Evolutionary conservation across 176 grass and related monocot species (phyloP).

Genomic region (Phoenix dactylifera): DNA sequence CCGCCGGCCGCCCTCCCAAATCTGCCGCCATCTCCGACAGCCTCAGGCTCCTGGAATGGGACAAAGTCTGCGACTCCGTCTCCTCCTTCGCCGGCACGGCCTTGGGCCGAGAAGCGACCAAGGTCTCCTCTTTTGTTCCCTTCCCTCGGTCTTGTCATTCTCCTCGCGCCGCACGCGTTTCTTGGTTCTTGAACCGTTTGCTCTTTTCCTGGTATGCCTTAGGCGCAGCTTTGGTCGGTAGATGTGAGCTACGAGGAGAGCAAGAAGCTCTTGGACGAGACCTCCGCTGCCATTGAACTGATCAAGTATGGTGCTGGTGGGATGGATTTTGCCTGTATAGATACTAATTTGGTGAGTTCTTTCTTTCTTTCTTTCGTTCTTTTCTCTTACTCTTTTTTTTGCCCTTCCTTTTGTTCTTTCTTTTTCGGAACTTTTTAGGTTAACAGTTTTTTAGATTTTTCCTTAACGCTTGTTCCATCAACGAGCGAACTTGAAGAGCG

Average conservation of each 20-base stretch:
- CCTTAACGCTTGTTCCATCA: no score
- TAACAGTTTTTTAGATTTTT: no score
- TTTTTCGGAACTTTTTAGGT: no score
- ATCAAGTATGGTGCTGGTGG: slow-evolving; percentile 41
- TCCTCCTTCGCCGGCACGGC: slow-evolving; percentile 50
- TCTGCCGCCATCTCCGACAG: slow-evolving; percentile 28
- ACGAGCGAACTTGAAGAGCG: no score
- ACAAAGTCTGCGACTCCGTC: slow-evolving; percentile 54
- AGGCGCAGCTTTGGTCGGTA: slow-evolving; percentile 48
- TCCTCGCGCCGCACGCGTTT: background rate
- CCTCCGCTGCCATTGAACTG: slow-evolving; percentile 44
- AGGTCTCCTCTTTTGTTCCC: slow-evolving; percentile 13
- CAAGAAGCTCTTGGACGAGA: slow-evolving; percentile 46
- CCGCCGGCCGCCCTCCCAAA: background rate
- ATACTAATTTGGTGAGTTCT: slow-evolving; percentile 40
- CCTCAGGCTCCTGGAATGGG: slow-evolving; percentile 66
- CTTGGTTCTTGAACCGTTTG: slow-evolving; percentile 11
- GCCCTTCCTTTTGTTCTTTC: no score
- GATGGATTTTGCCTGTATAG: slow-evolving; percentile 52
- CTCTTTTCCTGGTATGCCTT: background rate
- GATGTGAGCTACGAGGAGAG: slow-evolving; percentile 65
- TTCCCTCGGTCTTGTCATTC: background rate
- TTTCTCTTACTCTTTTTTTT: no score
- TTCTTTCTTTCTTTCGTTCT: background rate
- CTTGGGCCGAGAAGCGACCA: slow-evolving; percentile 43